Conservation (phyloP, 257 asterid genomes). For the Solanum appendiculatum region DNA sequence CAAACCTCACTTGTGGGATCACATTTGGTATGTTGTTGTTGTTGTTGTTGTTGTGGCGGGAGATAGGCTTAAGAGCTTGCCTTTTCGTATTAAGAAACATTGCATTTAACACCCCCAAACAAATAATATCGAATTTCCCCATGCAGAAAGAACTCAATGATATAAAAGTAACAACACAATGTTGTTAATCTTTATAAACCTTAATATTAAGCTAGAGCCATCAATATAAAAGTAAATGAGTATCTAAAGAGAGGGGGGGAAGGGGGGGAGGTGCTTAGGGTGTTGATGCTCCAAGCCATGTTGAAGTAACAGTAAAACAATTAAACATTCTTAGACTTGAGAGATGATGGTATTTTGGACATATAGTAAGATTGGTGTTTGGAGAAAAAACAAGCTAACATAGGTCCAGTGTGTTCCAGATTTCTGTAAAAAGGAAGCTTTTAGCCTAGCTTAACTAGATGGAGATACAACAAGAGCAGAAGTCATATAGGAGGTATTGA, state of each 20-base stretch:
- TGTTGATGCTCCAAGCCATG: neutral
- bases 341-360: neutral
- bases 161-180: neutral
- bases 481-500: neutral
- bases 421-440: neutral
- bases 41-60: neutral
- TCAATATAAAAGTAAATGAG: neutral
- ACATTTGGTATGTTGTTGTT: neutral
- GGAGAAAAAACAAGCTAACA: neutral
- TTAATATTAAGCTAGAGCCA: neutral
- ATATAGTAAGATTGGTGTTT: neutral
- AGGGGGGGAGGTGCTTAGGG: neutral
- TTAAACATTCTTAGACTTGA: neutral
- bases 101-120: neutral
- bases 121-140: neutral
- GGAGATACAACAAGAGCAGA: neutral
- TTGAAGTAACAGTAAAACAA: neutral
- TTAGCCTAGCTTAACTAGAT: neutral
- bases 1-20: neutral
- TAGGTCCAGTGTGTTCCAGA: neutral
- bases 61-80: neutral
- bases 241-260: neutral
- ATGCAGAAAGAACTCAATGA: neutral
- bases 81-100: neutral
- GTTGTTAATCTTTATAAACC: neutral